Percentiles rank a stretch among this genome's conserved stretches.
Evolutionary conservation across 1,139 yeast species (phyloP).

Genomic region (Taphrina sp.): DNA sequence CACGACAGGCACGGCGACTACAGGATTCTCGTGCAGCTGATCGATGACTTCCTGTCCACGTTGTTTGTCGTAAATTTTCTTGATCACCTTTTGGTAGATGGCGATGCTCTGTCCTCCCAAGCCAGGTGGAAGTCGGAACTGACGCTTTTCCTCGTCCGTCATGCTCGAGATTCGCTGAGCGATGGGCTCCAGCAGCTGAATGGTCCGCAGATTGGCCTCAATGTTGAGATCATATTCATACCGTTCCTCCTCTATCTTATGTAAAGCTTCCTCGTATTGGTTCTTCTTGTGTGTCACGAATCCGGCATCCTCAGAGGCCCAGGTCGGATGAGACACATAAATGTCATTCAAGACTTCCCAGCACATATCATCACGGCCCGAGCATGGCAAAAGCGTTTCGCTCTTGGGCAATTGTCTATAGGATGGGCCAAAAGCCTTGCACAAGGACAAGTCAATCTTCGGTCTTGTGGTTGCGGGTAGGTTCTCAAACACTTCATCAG

Average conservation of each 20-base stretch:
- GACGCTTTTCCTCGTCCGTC: slow-evolving; percentile 84
- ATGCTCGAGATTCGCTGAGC: slow-evolving; percentile 91
- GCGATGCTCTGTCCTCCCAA: slow-evolving; percentile 87
- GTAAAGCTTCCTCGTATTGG: slow-evolving; percentile 92
- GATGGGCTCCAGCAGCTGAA: slow-evolving; percentile 91
- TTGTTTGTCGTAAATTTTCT: slow-evolving; percentile 89
- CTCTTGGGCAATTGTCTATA: slow-evolving; percentile 90
- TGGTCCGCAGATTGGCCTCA: slow-evolving; percentile 91
- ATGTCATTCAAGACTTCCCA: slow-evolving; percentile 98
- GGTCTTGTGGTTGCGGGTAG: slow-evolving; percentile 78
- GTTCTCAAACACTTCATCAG: slow-evolving; percentile 68
- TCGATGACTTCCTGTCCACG: slow-evolving; percentile 95
- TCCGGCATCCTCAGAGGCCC: slow-evolving; percentile 99
- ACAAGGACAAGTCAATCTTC: slow-evolving; percentile 78
- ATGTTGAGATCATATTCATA: slow-evolving; percentile 94
- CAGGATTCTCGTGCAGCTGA: slow-evolving; percentile 92
- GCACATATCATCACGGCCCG: slow-evolving; percentile 98
- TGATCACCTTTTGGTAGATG: slow-evolving; percentile 86
- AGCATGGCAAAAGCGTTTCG: slow-evolving; percentile 95
- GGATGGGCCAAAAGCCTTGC: slow-evolving; percentile 81
- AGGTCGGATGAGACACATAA: slow-evolving; percentile 99
- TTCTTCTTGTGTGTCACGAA: slow-evolving; percentile 96
- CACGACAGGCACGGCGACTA: slow-evolving; percentile 90
- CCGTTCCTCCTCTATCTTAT: slow-evolving; percentile 95
- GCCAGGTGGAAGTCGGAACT: slow-evolving; percentile 86